Base-by-base conservation (phyloP, 805 yeast species). In the Wickerhamomyces ciferrii region DNA sequence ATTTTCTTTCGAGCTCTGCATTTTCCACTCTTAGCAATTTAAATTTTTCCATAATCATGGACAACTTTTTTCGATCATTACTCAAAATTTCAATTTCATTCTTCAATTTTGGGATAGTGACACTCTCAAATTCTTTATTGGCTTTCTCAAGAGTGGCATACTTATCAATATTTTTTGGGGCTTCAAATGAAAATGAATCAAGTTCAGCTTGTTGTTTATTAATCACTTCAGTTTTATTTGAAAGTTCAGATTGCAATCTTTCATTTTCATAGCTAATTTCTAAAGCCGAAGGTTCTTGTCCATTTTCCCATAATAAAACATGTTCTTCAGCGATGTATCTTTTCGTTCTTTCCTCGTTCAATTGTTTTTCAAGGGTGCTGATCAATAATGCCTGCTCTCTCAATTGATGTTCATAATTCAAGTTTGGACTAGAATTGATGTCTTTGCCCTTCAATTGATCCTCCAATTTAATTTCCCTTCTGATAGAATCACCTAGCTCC, bases 291-390 rank as follows among this genome's bases (percentile, higher is more conserved):
- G 87, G 83, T 25, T 69, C 60, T 43, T 67, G 65, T 11, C 81
- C 79, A 52, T 75, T 69, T 51, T 81, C 86, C 49, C 72, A 60
- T 34, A 81, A 61, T 31, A 84, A 58, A 0, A 83, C 77, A 53
- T 83, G 82, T 51, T 84, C 91, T 55, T 86, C 94, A 25, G 88
- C 82, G 25, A 83, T 77, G 52, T 76, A 81, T 44, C 95, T 66
- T 46, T 79, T 74, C 52, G 78, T 68, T 50, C 92, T 70, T 59
- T 87, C 92, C 27, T 78, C 79, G 46, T 76, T 78, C 47, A 87
- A 60, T 49, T 76, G 75, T 40, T 76, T 77, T 37, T 83, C 76
- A 47, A 87, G 58, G 20, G 75, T 75, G 1, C 76, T 70, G 25
- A 84, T 74, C 29, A 69, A 71, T 2, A 66, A 45, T 1, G 76